Evolutionary conservation across 2,329 filamentous ascomycete genomes (phyloP), one percentile per base, ranked within the genome.

Genomic region (Colletotrichum tamarilloi): DNA sequence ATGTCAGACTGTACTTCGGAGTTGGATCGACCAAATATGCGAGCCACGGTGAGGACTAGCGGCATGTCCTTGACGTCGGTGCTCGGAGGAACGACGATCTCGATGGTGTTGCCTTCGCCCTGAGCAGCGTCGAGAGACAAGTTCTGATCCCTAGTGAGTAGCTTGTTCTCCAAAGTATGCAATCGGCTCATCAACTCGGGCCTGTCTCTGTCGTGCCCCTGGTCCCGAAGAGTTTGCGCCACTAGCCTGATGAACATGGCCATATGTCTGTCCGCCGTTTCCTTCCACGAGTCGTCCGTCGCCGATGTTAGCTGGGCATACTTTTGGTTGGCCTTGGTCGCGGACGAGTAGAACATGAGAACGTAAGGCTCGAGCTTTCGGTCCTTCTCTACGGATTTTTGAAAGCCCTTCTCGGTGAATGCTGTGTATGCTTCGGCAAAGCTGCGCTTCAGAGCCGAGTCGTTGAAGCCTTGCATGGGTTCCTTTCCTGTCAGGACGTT

Each of bases 51-150:
- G 81, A 97, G 93, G 32, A 98, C 97, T 84, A 98, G 89, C 49
- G 92, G 92, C 97, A 99, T 99, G 80, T 99, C 97, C 83, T 97
- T 98, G 80, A 98, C 93, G 82, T 98, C 94, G 82, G 98, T 94
- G 79, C 92, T 97, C 71, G 97, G 86, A 12, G 96, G 95, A 3
- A 95, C 90, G 69, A 94, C 88, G 26, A 96, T 93, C 81, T 98
- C 96, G 75, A 97, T 88, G 9, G 92, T 93, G 60, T 90, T 90
- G 46, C 91, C 86, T 59, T 87, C 87, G 67, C 89, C 87, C 78
- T 90, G 88, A 60, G 87, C 87, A 62, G 88, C 87, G 76, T 89
- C 88, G 22, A 92, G 87, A 59, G 91, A 91, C 64, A 99, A 87
- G 80, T 98, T 95, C 82, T 98, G 95, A 78, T 98, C 96, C 81